Conservation (phyloP, 225 moss, liverwort and hornwort species). For the Marchantia paleacea region DNA sequence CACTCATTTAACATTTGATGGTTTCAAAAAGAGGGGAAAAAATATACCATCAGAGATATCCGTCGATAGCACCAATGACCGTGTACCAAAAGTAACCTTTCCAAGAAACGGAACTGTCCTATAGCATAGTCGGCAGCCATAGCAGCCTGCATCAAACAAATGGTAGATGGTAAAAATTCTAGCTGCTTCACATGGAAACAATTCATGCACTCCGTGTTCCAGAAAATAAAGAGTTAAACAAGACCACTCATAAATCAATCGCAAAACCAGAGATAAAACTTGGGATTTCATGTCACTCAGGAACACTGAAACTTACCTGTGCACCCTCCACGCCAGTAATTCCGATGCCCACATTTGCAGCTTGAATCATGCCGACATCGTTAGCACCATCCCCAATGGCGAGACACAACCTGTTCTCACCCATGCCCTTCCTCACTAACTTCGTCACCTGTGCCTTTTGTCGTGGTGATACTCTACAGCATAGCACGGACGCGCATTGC, state of each 20-base stretch:
- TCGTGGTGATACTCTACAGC: constrained; percentile 86
- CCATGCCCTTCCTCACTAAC: constrained; percentile 77
- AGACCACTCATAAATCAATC: no score
- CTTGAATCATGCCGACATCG: constrained; percentile 98
- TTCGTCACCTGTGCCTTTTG: constrained; percentile 90
- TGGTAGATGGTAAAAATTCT: no score
- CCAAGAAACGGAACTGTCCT: constrained; percentile 67
- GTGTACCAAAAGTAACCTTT: constrained; percentile 63
- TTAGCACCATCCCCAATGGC: constrained; percentile 96
- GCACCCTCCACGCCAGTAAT: constrained; percentile 91
- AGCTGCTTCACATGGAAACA: neutral
- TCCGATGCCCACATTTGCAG: constrained; percentile 87
- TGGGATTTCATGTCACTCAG: neutral
- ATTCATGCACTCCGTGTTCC: neutral
- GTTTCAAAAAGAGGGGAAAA: neutral
- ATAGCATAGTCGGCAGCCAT: constrained; percentile 79
- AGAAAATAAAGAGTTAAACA: neutral
- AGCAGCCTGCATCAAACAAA: constrained; percentile 45
- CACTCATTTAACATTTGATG: no score
- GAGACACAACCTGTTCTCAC: constrained; percentile 69
- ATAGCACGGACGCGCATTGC: constrained; percentile 77
- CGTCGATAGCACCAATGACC: constrained; percentile 76
- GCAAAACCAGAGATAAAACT: neutral
- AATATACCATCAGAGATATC: constrained; percentile 57
- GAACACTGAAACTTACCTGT: constrained; percentile 47